Conservation (phyloP, 306 rosid species). For the Malus asiatica region DNA sequence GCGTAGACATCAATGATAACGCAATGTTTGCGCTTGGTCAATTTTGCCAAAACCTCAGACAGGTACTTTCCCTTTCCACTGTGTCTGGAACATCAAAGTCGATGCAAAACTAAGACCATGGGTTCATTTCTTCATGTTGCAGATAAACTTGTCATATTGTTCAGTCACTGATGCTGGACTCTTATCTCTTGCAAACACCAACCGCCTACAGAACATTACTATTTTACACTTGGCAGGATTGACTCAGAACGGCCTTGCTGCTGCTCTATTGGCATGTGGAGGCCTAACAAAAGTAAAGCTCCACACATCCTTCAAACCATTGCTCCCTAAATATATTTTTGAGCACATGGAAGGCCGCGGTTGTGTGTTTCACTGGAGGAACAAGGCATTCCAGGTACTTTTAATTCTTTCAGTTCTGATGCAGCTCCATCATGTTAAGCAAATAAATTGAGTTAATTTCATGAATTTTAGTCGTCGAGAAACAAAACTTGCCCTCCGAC, state of each 20-base stretch:
- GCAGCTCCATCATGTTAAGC: neutral
- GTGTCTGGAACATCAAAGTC: neutral
- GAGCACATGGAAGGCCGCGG: constrained; percentile 52
- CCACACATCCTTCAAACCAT: constrained; percentile 42
- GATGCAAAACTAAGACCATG: neutral
- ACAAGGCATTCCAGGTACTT: constrained; percentile 47
- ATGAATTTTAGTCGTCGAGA: neutral
- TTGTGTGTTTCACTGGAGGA: constrained; percentile 56
- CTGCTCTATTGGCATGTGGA: constrained; percentile 43
- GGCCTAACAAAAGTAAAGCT: constrained; percentile 60
- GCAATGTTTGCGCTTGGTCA: constrained; percentile 52
- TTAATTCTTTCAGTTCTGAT: neutral
- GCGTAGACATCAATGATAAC: constrained; percentile 38
- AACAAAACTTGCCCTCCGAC: neutral
- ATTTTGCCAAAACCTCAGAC: constrained; percentile 45
- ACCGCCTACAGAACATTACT: constrained; percentile 42
- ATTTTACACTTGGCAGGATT: constrained; percentile 51
- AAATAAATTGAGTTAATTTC: neutral
- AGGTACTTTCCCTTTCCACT: constrained; percentile 23
- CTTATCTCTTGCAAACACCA: constrained; percentile 46
- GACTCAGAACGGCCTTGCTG: constrained; percentile 54
- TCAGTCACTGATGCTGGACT: constrained; percentile 63
- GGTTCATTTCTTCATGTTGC: constrained; percentile 22
- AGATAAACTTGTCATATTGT: constrained; percentile 65
- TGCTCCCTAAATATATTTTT: constrained; percentile 38